A percentile compares a stretch with the other conserved stretches of the same genome.
Conservation (phyloP, 2,329 filamentous ascomycete species). For the Chaetomium sp. region DNA sequence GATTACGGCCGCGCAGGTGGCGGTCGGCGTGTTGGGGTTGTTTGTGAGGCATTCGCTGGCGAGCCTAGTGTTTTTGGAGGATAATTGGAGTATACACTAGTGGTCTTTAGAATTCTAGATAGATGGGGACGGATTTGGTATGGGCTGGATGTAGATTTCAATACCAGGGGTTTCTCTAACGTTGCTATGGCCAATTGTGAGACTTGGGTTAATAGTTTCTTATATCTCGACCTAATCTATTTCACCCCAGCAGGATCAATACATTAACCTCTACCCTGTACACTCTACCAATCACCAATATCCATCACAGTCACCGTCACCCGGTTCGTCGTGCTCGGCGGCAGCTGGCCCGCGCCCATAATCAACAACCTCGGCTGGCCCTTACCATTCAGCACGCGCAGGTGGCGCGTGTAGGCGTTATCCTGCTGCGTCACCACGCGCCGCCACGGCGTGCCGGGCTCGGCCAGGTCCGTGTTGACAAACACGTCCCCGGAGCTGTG, state of each 20-base stretch:
- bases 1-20: conserved; percentile 75
- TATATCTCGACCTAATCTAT: not conserved
- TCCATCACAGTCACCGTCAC: conserved; percentile 44
- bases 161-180: not conserved
- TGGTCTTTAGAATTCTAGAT: conserved; percentile 22
- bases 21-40: conserved; percentile 77
- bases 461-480: conserved; percentile 41
- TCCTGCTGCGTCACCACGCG: conserved; percentile 43
- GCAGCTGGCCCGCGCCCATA: conserved; percentile 49
- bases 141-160: not conserved
- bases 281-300: conserved; percentile 26
- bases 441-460: conserved; percentile 41
- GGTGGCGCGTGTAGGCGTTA: conserved; percentile 44
- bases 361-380: conserved; percentile 46
- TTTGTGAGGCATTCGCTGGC: conserved; percentile 86
- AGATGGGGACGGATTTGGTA: not conserved
- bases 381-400: conserved; percentile 42
- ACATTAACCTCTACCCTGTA: not conserved
- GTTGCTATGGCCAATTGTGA: not conserved
- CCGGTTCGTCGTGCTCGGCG: conserved; percentile 50
- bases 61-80: conserved; percentile 83
- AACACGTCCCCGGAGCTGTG: conserved; percentile 48
- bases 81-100: conserved; percentile 64
- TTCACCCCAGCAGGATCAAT: not conserved
- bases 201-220: no score